These are phyloP conservation scores for Mycocalia duriaeana DNA, from an alignment of 1,284 basidiomycete species.

Conservation along the genomic window DNA sequence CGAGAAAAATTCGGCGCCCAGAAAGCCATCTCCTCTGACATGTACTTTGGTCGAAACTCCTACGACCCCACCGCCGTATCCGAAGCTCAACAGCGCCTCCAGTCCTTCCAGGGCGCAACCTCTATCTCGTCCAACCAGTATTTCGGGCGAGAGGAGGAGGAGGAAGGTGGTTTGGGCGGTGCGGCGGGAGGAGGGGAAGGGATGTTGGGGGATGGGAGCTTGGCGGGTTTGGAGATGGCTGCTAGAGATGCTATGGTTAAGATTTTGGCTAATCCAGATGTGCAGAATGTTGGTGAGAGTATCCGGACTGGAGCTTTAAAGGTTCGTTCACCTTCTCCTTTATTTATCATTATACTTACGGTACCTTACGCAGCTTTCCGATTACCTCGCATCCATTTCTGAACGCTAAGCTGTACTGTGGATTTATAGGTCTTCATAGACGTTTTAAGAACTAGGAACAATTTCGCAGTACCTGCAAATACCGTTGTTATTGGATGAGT, in stretches of 20 bases:
- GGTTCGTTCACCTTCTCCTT: slow-evolving; percentile 34
- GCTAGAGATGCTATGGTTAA: slow-evolving; percentile 78
- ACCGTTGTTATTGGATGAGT: too few species aligned
- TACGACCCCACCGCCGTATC: slow-evolving; percentile 75
- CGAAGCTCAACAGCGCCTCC: slow-evolving; percentile 82
- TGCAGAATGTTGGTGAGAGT: slow-evolving; percentile 83
- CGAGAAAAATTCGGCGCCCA: slow-evolving; percentile 89
- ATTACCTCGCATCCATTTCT: slow-evolving; percentile 75
- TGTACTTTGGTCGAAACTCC: slow-evolving; percentile 90
- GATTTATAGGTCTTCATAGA: too few species aligned
- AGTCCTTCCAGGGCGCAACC: slow-evolving; percentile 87
- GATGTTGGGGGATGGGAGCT: slow-evolving; percentile 62
- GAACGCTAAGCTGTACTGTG: slow-evolving; percentile 36
- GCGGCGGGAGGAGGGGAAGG: slow-evolving; percentile 42
- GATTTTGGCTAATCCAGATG: slow-evolving; percentile 85
- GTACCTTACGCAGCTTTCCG: slow-evolving; percentile 50
- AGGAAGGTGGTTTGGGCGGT: slow-evolving; percentile 37
- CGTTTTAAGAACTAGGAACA: too few species aligned
- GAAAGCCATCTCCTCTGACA: slow-evolving; percentile 95
- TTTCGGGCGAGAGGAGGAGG: slow-evolving; percentile 90
- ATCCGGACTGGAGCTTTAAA: slow-evolving; percentile 83
- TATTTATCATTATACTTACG: neutral
- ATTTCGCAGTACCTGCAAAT: too few species aligned
- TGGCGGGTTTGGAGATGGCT: slow-evolving; percentile 70
- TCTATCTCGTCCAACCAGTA: slow-evolving; percentile 94